A percentile compares a stretch with the other conserved stretches of the same genome.
Conservation (phyloP, 768 basidiomycete genomes). For the Tylopilus vinaceipallidus region DNA sequence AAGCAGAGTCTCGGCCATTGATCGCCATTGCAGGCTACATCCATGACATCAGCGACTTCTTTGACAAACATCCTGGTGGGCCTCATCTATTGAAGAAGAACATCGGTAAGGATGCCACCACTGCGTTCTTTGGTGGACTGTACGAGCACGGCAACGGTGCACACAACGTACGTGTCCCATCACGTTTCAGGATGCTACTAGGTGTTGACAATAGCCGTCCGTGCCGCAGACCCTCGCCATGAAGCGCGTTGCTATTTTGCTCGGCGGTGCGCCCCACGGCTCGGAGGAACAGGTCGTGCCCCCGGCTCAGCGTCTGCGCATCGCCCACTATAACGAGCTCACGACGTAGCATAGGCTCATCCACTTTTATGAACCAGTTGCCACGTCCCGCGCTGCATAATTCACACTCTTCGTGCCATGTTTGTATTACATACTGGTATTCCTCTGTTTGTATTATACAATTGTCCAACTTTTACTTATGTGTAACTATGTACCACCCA, state of each 20-base stretch:
- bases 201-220: no score
- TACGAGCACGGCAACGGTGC: slow-evolving; percentile 83
- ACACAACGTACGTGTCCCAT: slow-evolving; percentile 57
- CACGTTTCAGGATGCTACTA: background rate
- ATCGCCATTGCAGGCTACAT: slow-evolving; percentile 88
- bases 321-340: slow-evolving; percentile 1
- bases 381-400: no score
- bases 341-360: background rate
- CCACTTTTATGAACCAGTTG: background rate
- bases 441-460: no score
- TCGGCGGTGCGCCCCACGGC: slow-evolving; percentile 9
- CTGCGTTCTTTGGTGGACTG: slow-evolving; percentile 88
- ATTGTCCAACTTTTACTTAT: no score
- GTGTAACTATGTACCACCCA: no score
- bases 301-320: slow-evolving; percentile 6
- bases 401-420: no score
- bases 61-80: slow-evolving; percentile 88
- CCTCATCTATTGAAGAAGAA: slow-evolving; percentile 74
- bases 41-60: slow-evolving; percentile 76
- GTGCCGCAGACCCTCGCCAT: slow-evolving; percentile 13
- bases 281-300: slow-evolving; percentile 3
- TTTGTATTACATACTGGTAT: no score
- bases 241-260: slow-evolving; percentile 10
- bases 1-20: slow-evolving; percentile 72
- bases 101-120: slow-evolving; percentile 86